Evolutionary conservation across 2,329 filamentous ascomycete genomes (phyloP).

Genomic region (Scytalidium lignicola): DNA sequence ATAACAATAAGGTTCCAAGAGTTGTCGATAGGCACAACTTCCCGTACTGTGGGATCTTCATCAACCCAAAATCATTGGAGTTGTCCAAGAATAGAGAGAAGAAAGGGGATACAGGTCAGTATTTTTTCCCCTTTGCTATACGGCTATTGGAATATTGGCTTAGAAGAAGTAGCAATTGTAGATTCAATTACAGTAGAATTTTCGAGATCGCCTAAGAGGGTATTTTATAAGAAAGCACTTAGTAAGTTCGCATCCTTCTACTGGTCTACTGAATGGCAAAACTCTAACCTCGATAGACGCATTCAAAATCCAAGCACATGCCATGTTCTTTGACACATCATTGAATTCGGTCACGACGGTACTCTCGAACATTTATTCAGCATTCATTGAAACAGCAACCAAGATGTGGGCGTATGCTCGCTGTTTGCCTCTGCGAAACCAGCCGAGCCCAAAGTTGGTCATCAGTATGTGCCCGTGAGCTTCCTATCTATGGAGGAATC

Average conservation of each 20-base stretch:
- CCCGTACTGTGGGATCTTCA: slow-evolving; percentile 80
- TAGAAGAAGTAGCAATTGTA: slow-evolving; percentile 43
- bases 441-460: slow-evolving; percentile 55
- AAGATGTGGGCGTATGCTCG: slow-evolving; percentile 63
- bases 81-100: slow-evolving; percentile 64
- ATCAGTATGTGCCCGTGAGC: slow-evolving; percentile 25
- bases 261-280: no score
- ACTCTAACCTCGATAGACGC: slow-evolving; percentile 37
- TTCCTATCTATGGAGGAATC: neutral
- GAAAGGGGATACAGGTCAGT: slow-evolving; percentile 44
- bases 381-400: slow-evolving; percentile 71
- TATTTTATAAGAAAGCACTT: slow-evolving; percentile 75
- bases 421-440: slow-evolving; percentile 51
- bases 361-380: slow-evolving; percentile 67
- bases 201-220: slow-evolving; percentile 65
- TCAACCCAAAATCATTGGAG: slow-evolving; percentile 70
- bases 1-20: slow-evolving; percentile 46
- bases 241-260: no score
- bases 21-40: slow-evolving; percentile 49
- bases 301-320: slow-evolving; percentile 81
- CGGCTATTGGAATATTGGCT: slow-evolving; percentile 12
- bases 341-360: slow-evolving; percentile 70
- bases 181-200: slow-evolving; percentile 77
- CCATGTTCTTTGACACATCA: slow-evolving; percentile 75
- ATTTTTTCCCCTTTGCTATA: neutral